Evolutionary conservation across 495 filamentous ascomycete species (phyloP).

Genomic region (Aspergillus campestris): DNA sequence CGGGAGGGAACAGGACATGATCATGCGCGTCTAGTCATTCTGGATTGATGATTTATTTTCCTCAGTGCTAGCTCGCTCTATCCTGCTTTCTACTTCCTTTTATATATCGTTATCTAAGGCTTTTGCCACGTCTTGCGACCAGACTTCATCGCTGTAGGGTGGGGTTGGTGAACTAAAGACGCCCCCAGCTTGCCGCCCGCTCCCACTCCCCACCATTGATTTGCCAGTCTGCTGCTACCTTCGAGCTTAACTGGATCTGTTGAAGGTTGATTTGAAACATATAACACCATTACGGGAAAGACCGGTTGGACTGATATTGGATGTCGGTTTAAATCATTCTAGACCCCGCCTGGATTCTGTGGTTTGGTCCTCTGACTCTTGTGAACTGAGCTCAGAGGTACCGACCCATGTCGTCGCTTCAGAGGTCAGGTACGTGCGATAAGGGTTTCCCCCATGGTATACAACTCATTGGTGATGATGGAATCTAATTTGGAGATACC

Average conservation of each 20-base stretch:
- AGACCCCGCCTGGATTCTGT: neutral
- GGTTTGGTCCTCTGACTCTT: slow-evolving; percentile 4
- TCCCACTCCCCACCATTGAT: slow-evolving; percentile 5
- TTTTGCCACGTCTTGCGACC: too few species aligned
- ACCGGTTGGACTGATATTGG: neutral
- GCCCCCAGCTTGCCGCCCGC: slow-evolving; percentile 7
- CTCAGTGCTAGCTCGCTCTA: neutral
- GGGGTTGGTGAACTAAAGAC: neutral
- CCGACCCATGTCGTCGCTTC: slow-evolving; percentile 25
- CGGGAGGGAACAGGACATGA: neutral
- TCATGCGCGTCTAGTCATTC: neutral
- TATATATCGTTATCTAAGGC: neutral
- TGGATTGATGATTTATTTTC: too few species aligned
- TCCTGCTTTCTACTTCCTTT: neutral
- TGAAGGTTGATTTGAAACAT: neutral
- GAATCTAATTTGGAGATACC: neutral
- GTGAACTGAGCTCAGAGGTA: slow-evolving; percentile 8
- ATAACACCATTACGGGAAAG: neutral
- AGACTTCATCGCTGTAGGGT: neutral
- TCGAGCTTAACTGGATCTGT: too few species aligned
- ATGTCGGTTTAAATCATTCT: slow-evolving; percentile 7
- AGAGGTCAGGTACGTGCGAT: slow-evolving; percentile 26
- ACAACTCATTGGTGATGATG: neutral
- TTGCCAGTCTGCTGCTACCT: too few species aligned
- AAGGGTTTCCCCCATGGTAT: too few species aligned